phyloP scores from a whole-genome alignment of 331 rosid species.

The Telfairia occidentalis region DNA sequence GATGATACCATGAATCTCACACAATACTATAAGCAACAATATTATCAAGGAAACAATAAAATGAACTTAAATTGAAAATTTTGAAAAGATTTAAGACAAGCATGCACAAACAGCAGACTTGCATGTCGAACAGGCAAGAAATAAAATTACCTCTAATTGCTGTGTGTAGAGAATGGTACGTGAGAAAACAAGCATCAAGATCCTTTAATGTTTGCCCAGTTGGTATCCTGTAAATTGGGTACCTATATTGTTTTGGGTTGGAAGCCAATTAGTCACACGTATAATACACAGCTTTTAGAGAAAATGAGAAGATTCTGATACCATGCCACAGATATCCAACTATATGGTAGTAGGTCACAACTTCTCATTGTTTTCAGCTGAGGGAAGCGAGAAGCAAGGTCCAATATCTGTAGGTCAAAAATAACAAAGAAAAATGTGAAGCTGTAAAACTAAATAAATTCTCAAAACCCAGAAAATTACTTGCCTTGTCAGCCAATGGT shows the following conservation, averaged over 20 bases:
- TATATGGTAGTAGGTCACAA: constrained; percentile 54
- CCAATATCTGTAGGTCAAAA: constrained; percentile 38
- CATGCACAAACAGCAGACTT: not conserved
- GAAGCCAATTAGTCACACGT: not conserved
- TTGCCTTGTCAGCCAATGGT: constrained; percentile 82
- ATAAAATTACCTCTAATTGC: constrained; percentile 35
- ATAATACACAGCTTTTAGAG: not conserved
- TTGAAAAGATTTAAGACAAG: not conserved
- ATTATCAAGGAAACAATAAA: not conserved
- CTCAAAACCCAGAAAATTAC: not conserved
- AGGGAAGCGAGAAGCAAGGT: constrained; percentile 60
- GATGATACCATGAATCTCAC: not conserved
- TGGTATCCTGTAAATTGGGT: constrained; percentile 90
- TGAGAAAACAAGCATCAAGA: constrained; percentile 81
- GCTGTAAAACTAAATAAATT: not conserved
- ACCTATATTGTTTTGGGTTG: constrained; percentile 37
- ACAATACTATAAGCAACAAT: not conserved
- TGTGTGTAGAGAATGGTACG: constrained; percentile 58
- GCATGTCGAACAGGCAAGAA: not conserved
- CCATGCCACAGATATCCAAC: constrained; percentile 98
- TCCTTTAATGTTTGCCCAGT: constrained; percentile 88
- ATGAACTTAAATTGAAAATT: not conserved
- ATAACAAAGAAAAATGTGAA: not conserved
- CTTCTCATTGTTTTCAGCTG: constrained; percentile 54
- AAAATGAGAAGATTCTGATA: constrained; percentile 22